Percentiles rank a stretch among this genome's conserved stretches.
phyloP scores from a whole-genome alignment of 1,284 basidiomycete species.

The Peniophora sp. region DNA sequence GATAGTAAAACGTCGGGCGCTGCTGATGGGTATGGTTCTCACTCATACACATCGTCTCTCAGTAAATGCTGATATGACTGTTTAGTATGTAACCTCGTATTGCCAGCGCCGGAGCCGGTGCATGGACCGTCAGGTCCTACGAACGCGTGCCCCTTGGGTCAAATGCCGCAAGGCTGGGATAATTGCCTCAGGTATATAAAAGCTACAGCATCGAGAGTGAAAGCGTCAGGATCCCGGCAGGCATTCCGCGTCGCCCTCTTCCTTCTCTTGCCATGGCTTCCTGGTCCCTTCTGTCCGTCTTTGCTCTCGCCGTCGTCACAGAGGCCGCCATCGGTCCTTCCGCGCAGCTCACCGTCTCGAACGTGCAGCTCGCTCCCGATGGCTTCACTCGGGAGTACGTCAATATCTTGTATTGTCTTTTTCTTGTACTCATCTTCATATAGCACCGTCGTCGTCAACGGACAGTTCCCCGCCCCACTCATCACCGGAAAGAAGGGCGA shows the following conservation, averaged over 20 bases:
- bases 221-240: no score
- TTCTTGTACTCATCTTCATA: neutral
- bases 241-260: neutral
- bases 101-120: no score
- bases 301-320: neutral
- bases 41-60: no score
- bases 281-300: neutral
- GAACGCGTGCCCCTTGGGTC: no score
- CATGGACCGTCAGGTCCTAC: no score
- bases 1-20: no score
- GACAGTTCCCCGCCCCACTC: constrained; percentile 14
- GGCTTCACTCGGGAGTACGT: constrained; percentile 11
- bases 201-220: no score
- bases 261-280: neutral
- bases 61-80: no score
- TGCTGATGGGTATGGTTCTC: no score
- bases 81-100: no score
- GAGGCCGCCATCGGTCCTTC: constrained; percentile 8
- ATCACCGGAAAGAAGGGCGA: constrained; percentile 10
- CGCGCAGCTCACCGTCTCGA: constrained; percentile 8
- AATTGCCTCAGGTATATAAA: no score
- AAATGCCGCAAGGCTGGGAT: no score
- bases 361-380: constrained; percentile 9
- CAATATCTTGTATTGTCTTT: neutral
- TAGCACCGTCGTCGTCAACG: constrained; percentile 13